Percentiles rank a stretch among this genome's conserved stretches.
These are phyloP conservation scores for Berkeleyomyces basicola DNA, from an alignment of 2,329 filamentous ascomycete genomes.

Conservation along the genomic window DNA sequence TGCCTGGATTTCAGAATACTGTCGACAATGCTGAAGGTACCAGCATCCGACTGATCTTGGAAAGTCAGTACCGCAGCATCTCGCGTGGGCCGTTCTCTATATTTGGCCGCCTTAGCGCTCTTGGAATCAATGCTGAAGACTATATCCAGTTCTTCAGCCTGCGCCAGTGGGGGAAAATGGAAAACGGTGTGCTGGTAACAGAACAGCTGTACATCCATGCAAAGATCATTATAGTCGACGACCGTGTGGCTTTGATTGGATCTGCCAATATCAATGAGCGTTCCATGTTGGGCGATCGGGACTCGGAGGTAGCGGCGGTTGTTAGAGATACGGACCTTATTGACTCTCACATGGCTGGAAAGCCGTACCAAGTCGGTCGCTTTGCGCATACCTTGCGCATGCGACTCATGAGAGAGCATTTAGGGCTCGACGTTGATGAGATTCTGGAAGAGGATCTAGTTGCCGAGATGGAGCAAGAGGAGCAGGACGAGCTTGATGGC, in stretches of 20 bases:
- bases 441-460: conserved; percentile 64
- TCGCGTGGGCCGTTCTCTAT: conserved; percentile 85
- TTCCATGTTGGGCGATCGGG: conserved; percentile 79
- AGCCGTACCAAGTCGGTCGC: conserved; percentile 74
- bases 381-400: conserved; percentile 88
- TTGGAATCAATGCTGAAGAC: conserved; percentile 78
- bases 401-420: conserved; percentile 88
- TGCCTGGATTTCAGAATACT: conserved; percentile 97
- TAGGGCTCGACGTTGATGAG: conserved; percentile 88
- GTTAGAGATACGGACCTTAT: conserved; percentile 89
- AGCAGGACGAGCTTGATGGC: conserved; percentile 18
- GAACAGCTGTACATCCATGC: conserved; percentile 98
- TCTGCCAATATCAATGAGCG: conserved; percentile 98
- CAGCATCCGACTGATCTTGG: conserved; percentile 87
- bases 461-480: conserved; percentile 43
- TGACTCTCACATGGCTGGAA: conserved; percentile 76
- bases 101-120: conserved; percentile 65
- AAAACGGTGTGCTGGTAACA: conserved; percentile 68
- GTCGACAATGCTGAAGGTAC: conserved; percentile 89
- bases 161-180: conserved; percentile 82
- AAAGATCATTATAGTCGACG: conserved; percentile 91
- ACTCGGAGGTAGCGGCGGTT: conserved; percentile 81
- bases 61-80: conserved; percentile 92
- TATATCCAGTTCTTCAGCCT: conserved; percentile 93
- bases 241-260: conserved; percentile 81